Evolutionary conservation across 1,139 yeast genomes (phyloP).

Genomic region (Magnusiomyces tetraspermus): DNA sequence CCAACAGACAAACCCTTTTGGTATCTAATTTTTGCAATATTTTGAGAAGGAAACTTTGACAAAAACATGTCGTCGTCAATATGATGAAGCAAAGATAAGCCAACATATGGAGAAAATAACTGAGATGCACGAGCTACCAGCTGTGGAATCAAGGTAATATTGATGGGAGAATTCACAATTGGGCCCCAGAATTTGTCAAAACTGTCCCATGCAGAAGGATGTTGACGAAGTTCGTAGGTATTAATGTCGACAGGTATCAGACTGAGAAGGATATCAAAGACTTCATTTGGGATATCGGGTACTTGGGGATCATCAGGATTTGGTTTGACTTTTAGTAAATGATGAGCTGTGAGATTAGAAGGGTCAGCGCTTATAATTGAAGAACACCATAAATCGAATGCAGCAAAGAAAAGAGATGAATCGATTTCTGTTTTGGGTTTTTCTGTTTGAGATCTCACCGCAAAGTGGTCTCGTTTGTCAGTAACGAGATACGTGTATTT

Average conservation of each 20-base stretch:
- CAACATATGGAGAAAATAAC: not conserved
- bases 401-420: not conserved
- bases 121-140: constrained; percentile 2
- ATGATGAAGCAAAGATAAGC: not conserved
- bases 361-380: not conserved
- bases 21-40: not conserved
- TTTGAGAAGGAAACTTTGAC: not conserved
- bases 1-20: constrained; percentile 10
- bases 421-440: not conserved
- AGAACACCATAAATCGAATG: not conserved
- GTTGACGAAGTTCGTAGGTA: too few species aligned
- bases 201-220: not conserved
- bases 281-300: not conserved
- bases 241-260: not conserved
- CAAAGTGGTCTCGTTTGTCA: not conserved
- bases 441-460: not conserved
- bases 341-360: not conserved
- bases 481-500: not conserved
- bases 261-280: constrained; percentile 1
- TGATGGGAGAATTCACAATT: constrained; percentile 4
- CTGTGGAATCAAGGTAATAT: constrained; percentile 5
- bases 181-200: constrained; percentile 9
- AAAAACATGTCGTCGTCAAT: not conserved
- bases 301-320: not conserved
- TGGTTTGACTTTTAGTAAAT: not conserved